Evolutionary conservation across 257 asterid genomes (phyloP).

Genomic region (Solanum clarkiae): DNA sequence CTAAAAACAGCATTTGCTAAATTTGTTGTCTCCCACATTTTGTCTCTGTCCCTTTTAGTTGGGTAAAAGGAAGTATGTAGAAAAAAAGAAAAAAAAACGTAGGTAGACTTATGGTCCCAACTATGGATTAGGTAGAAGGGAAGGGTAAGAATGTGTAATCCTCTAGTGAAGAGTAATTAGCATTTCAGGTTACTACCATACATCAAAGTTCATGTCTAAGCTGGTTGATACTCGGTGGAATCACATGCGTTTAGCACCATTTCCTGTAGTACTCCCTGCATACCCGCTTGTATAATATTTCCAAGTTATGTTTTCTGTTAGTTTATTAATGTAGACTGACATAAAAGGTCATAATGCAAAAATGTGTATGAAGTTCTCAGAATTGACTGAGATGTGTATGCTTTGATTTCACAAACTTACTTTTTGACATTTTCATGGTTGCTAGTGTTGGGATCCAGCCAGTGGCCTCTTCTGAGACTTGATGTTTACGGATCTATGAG

Average conservation of each 20-base stretch:
- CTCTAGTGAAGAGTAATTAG: not conserved
- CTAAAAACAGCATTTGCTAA: not conserved
- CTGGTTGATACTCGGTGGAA: not conserved
- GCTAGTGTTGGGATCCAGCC: constrained; percentile 76
- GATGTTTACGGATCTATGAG: constrained; percentile 61
- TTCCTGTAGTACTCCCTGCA: not conserved
- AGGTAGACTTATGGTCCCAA: not conserved
- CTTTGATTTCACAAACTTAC: constrained; percentile 1
- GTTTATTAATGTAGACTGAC: not conserved
- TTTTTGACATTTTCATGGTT: constrained; percentile 4
- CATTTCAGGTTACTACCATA: not conserved
- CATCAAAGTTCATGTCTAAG: not conserved
- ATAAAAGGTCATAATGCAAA: not conserved
- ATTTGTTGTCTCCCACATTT: not conserved
- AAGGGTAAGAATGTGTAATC: not conserved
- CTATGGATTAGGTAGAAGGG: not conserved
- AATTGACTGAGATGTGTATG: not conserved
- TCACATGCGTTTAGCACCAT: not conserved
- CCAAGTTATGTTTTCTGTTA: not conserved
- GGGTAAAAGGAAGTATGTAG: not conserved
- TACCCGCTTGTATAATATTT: not conserved
- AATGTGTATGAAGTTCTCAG: not conserved
- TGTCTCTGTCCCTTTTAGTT: not conserved
- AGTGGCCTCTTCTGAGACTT: constrained; percentile 73
- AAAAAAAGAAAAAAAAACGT: not conserved